Percentiles rank a stretch among this genome's conserved stretches.
Evolutionary conservation across 1,284 basidiomycete genomes (phyloP).

Genomic region (Neolentinus lepideus): DNA sequence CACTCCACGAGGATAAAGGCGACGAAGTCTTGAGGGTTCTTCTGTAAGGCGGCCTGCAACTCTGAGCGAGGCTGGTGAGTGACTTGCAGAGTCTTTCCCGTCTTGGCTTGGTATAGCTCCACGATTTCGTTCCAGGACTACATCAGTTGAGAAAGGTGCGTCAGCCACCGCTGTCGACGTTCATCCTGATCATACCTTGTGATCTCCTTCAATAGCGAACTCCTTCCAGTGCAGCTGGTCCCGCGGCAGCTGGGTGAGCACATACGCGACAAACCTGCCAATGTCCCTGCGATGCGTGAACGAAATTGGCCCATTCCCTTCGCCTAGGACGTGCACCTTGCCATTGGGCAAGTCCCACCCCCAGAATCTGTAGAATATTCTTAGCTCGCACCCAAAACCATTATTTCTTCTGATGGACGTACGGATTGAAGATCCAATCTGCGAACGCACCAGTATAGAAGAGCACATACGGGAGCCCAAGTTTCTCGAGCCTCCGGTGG

Average conservation of each 20-base stretch:
- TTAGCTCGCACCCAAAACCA: neutral
- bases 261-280: slow-evolving; percentile 26
- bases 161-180: neutral
- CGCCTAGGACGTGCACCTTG: slow-evolving; percentile 24
- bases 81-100: slow-evolving; percentile 10
- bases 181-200: slow-evolving; percentile 10
- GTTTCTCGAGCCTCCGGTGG: slow-evolving; percentile 7
- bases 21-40: slow-evolving; percentile 1
- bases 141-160: neutral
- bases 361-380: neutral
- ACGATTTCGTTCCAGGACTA: slow-evolving; percentile 14
- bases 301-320: slow-evolving; percentile 22
- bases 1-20: neutral
- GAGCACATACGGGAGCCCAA: slow-evolving; percentile 10
- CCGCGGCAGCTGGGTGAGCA: slow-evolving; percentile 23
- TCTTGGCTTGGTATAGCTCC: slow-evolving; percentile 8
- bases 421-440: slow-evolving; percentile 10
- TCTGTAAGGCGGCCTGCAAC: slow-evolving; percentile 6
- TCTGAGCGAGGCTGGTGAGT: slow-evolving; percentile 6
- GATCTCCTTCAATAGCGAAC: slow-evolving; percentile 32
- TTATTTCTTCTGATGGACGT: neutral
- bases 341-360: slow-evolving; percentile 10
- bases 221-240: slow-evolving; percentile 20
- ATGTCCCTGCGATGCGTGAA: slow-evolving; percentile 27
- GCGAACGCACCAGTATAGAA: slow-evolving; percentile 23